These are phyloP conservation scores for Backusella westeae DNA, from an alignment of 192 early-diverging fungal species.

Conservation along the genomic window DNA sequence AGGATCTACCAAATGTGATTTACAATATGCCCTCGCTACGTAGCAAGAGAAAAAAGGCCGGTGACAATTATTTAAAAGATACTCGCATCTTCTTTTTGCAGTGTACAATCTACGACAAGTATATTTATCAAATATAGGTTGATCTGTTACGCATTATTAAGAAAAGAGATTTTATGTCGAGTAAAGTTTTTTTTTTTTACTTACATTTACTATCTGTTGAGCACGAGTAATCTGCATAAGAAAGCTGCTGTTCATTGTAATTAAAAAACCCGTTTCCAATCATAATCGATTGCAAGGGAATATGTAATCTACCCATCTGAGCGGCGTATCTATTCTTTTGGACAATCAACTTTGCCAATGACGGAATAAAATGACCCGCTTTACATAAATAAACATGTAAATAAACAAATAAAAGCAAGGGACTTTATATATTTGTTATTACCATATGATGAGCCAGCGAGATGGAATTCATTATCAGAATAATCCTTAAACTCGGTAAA, in stretches of 20 bases:
- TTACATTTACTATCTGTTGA: slow-evolving; percentile 35
- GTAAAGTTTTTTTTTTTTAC: too few relatives aligned
- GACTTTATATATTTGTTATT: background rate
- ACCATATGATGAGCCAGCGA: slow-evolving; percentile 77
- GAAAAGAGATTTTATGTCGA: background rate
- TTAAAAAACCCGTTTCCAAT: slow-evolving; percentile 95
- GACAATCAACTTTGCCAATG: slow-evolving; percentile 79
- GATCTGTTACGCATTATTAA: slow-evolving; percentile 40
- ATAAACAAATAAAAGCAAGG: background rate
- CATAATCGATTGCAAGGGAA: slow-evolving; percentile 73
- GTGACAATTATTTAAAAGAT: slow-evolving; percentile 82
- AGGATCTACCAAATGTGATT: slow-evolving; percentile 41
- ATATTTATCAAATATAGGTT: slow-evolving; percentile 71
- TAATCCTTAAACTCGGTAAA: slow-evolving; percentile 84
- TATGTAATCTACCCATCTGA: slow-evolving; percentile 33
- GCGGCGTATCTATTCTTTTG: slow-evolving; percentile 63
- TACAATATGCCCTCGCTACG: slow-evolving; percentile 82
- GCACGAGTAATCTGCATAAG: slow-evolving; percentile 79
- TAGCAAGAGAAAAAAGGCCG: slow-evolving; percentile 74
- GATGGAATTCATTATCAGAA: slow-evolving; percentile 73
- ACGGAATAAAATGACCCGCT: slow-evolving; percentile 91
- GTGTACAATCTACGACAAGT: slow-evolving; percentile 74
- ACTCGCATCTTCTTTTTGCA: slow-evolving; percentile 71
- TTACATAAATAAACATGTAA: background rate
- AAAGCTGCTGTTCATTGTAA: slow-evolving; percentile 83